phyloP scores from a whole-genome alignment of 164 flowering plant species.

The Liriodendron chinense region DNA sequence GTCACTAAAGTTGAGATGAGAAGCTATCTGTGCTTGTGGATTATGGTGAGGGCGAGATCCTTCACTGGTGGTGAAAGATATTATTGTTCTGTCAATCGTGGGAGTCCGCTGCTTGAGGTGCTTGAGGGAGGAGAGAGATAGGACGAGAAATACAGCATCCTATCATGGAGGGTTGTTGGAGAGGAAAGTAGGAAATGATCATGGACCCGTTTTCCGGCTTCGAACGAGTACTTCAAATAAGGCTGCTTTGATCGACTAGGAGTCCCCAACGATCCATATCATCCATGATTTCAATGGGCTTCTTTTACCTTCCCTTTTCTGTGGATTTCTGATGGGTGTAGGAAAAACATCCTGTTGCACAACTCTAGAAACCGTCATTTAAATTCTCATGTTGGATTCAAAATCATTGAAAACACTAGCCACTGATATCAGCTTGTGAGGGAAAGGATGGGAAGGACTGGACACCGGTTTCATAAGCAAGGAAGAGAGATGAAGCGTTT shows the following conservation, averaged over 20 bases:
- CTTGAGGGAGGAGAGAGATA: too few relatives aligned
- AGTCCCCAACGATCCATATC: constrained; percentile 18
- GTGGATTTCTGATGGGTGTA: constrained; percentile 10
- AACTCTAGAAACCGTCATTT: constrained; percentile 5
- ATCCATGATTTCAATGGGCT: constrained; percentile 16
- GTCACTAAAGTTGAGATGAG: too few relatives aligned
- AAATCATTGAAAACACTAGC: not conserved
- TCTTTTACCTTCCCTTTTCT: constrained; percentile 20
- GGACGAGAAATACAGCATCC: too few relatives aligned
- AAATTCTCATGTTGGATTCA: constrained; percentile 4
- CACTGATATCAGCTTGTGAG: not conserved
- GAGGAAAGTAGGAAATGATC: too few relatives aligned
- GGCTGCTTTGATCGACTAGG: constrained; percentile 5
- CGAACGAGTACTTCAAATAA: constrained; percentile 20
- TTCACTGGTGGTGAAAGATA: too few relatives aligned
- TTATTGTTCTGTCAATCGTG: too few relatives aligned
- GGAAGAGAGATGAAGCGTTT: not conserved
- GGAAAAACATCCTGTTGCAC: constrained; percentile 1
- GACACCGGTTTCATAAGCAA: not conserved
- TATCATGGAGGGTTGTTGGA: too few relatives aligned
- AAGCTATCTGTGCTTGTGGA: too few relatives aligned
- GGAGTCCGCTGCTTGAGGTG: too few relatives aligned
- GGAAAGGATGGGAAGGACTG: not conserved
- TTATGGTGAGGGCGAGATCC: too few relatives aligned
- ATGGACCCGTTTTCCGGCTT: constrained; percentile 26